Evolutionary conservation across 2,329 filamentous ascomycete species (phyloP).

Genomic region (Gliomastix tumulicola): DNA sequence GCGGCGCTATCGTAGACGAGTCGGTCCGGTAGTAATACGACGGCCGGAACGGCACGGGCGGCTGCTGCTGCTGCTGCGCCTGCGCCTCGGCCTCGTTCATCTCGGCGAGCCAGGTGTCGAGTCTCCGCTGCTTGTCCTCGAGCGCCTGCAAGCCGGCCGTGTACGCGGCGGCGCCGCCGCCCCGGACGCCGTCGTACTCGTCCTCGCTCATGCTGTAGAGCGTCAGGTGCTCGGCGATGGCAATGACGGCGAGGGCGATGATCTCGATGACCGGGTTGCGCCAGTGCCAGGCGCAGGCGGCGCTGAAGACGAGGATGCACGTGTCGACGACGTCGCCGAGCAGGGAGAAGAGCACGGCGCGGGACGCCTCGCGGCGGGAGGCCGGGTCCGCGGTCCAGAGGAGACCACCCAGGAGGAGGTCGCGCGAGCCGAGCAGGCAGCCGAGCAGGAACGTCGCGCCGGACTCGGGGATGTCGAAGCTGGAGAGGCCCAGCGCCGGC

Average conservation of each 20-base stretch:
- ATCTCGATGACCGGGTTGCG: constrained; percentile 18
- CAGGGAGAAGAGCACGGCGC: constrained; percentile 19
- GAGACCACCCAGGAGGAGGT: constrained; percentile 19
- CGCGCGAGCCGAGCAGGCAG: constrained; percentile 20
- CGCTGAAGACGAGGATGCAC: constrained; percentile 23
- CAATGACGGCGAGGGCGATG: constrained; percentile 17
- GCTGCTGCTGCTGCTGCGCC: not conserved
- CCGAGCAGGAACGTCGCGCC: constrained; percentile 18
- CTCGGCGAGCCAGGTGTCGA: constrained; percentile 22
- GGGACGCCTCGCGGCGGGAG: constrained; percentile 15
- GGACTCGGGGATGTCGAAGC: constrained; percentile 17
- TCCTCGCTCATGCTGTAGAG: constrained; percentile 23
- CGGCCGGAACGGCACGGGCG: no score
- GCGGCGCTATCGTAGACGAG: no score
- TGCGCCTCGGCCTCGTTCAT: constrained; percentile 8
- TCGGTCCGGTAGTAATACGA: no score
- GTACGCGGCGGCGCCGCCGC: constrained; percentile 2
- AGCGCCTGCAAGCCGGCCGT: constrained; percentile 6
- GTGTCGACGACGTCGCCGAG: constrained; percentile 24
- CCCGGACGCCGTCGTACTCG: constrained; percentile 6
- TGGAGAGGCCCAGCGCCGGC: constrained; percentile 17
- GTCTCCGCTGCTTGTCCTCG: constrained; percentile 19
- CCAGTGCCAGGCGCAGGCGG: constrained; percentile 20
- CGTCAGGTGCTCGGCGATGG: constrained; percentile 21
- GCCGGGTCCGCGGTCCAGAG: constrained; percentile 15